Evolutionary conservation across 1,139 yeast species (phyloP), one percentile per base, ranked within the genome.

Genomic region (Yamadazyma sp.): DNA sequence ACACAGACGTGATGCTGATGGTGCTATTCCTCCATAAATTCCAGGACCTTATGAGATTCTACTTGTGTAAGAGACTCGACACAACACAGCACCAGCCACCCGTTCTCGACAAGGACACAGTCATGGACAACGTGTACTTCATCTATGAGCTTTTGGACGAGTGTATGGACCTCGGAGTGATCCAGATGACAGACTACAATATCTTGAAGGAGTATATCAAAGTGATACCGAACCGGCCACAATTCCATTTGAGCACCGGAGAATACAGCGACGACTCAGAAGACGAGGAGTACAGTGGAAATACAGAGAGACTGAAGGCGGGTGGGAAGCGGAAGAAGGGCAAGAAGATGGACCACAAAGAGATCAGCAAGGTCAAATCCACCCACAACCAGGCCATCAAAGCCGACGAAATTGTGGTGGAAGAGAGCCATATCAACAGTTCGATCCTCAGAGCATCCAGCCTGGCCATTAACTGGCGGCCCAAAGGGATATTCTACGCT

Each of bases 401-500:
- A 14, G 51, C 66, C 1, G 71, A 67, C 38, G 61, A 58, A 9
- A 47, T 64, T n/a, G 53, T 53, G 1, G 46, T 59, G 12, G 62
- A 64, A 10, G 49, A 56, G 3, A 47, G 53, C 16, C 46, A 54
- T 25, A 69, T 83, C 44, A 84, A 85, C 53, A 78, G 87, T 34
- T 77, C 86, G 14, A 76, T 85, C 11, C 66, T 56, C 50, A 66
- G 75, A 29, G 68, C 75, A 0, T 62, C 67, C 17, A 61, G 69
- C 2, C 72, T 65, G 64, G 60, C 73, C 0, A 66, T 72, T 17
- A 69, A 64, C 48, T 72, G 77, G 77, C 50, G 77, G 38, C 76
- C 75, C 8, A 71, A 71, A 48, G 77, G 77, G 11, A 71, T 72
- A 2, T 70, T 64, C 42, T 72, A 72, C 48, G 61, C 74, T 15